Evolutionary conservation across 2,329 filamentous ascomycete genomes (phyloP).

Genomic region (Metarhizium rileyi): DNA sequence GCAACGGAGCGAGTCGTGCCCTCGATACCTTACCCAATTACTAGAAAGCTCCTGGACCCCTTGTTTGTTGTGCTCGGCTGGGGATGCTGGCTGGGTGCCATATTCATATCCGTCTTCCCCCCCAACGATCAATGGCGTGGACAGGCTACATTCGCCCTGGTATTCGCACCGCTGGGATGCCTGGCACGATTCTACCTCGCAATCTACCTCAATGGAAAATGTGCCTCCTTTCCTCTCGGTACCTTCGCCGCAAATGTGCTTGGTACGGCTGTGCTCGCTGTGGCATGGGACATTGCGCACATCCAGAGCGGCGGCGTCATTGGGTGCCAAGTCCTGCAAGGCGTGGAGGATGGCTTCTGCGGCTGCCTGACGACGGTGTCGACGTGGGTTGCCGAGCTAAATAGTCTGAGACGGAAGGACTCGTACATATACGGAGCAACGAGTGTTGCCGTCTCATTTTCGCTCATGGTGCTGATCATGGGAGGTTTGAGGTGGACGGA

Average conservation of each 20-base stretch:
- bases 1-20: slow-evolving; percentile 49
- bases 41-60: slow-evolving; percentile 54
- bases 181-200: slow-evolving; percentile 66
- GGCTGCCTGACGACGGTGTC: slow-evolving; percentile 57
- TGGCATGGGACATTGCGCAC: slow-evolving; percentile 73
- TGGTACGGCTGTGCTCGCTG: slow-evolving; percentile 64
- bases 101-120: slow-evolving; percentile 62
- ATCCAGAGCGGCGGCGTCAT: slow-evolving; percentile 43
- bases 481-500: slow-evolving; percentile 63
- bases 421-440: slow-evolving; percentile 57
- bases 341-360: slow-evolving; percentile 58
- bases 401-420: slow-evolving; percentile 38
- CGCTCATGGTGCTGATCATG: slow-evolving; percentile 59
- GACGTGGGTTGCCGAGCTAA: slow-evolving; percentile 56
- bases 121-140: slow-evolving; percentile 69
- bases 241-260: slow-evolving; percentile 76
- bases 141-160: slow-evolving; percentile 62
- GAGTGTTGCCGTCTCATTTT: slow-evolving; percentile 51
- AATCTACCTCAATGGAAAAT: slow-evolving; percentile 56
- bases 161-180: slow-evolving; percentile 76
- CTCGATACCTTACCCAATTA: slow-evolving; percentile 45
- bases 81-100: slow-evolving; percentile 68
- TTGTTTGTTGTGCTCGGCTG: slow-evolving; percentile 54
- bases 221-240: slow-evolving; percentile 66
- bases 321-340: slow-evolving; percentile 59